These are phyloP conservation scores for Leavenworthia alabamica DNA, from an alignment of 345 rosid species.

Conservation along the genomic window DNA sequence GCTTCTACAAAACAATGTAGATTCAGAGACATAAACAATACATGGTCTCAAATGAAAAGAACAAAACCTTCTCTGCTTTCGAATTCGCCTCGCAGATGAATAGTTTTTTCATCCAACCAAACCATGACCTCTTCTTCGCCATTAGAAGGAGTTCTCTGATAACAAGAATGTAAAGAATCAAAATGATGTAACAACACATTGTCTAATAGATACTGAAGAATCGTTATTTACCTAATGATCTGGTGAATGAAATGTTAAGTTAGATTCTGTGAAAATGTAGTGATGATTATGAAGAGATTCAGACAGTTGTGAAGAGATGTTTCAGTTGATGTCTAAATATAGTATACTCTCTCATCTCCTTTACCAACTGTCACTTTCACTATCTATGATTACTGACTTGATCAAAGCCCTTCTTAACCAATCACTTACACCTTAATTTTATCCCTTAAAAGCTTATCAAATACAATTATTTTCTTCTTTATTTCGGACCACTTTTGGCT, in stretches of 20 bases:
- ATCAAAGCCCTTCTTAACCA: slow-evolving; percentile 21
- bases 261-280: not conserved
- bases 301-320: not conserved
- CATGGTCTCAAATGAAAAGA: not conserved
- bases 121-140: slow-evolving; percentile 58
- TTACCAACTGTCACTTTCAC: slow-evolving; percentile 32
- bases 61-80: slow-evolving; percentile 50
- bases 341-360: slow-evolving; percentile 11
- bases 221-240: slow-evolving; percentile 13
- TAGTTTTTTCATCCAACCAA: slow-evolving; percentile 56
- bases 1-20: slow-evolving; percentile 33
- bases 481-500: slow-evolving; percentile 17
- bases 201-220: not conserved
- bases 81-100: slow-evolving; percentile 45
- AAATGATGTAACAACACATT: slow-evolving; percentile 1
- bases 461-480: not conserved
- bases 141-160: slow-evolving; percentile 28
- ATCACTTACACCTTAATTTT: slow-evolving; percentile 14
- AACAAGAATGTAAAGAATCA: slow-evolving; percentile 6
- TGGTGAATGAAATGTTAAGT: not conserved
- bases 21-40: not conserved
- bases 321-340: slow-evolving; percentile 28
- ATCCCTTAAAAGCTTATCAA: not conserved
- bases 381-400: slow-evolving; percentile 29
- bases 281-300: slow-evolving; percentile 12